Conservation (phyloP, 1,284 basidiomycete species). For the Ceratobasidium sp. region DNA sequence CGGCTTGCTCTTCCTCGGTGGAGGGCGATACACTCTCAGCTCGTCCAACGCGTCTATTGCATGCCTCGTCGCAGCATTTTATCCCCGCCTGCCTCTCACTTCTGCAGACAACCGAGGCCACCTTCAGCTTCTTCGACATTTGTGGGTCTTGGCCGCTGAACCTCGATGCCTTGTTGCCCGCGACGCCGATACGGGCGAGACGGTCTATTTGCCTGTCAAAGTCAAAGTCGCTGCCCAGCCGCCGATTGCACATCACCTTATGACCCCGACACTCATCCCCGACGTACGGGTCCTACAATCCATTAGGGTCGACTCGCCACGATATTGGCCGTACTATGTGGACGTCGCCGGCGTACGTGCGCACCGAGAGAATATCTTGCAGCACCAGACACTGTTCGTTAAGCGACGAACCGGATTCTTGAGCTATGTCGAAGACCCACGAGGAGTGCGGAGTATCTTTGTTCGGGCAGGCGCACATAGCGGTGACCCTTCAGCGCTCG, state of each 20-base stretch:
- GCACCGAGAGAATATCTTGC: constrained; percentile 79
- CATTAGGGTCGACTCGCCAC: constrained; percentile 88
- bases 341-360: constrained; percentile 76
- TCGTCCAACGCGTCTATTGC: constrained; percentile 93
- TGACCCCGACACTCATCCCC: constrained; percentile 92
- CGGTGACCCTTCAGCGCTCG: constrained; percentile 80
- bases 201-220: constrained; percentile 92
- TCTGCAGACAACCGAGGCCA: constrained; percentile 92
- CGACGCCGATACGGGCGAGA: constrained; percentile 90
- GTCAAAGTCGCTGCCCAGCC: constrained; percentile 78
- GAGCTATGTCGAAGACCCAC: constrained; percentile 92
- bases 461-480: constrained; percentile 81
- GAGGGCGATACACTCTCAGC: constrained; percentile 92
- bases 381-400: constrained; percentile 87
- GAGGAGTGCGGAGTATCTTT: constrained; percentile 91
- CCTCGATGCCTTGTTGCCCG: constrained; percentile 92
- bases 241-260: constrained; percentile 73
- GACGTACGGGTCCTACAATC: constrained; percentile 83
- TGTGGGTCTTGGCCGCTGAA: constrained; percentile 97
- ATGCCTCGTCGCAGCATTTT: constrained; percentile 90
- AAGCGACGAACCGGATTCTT: constrained; percentile 93
- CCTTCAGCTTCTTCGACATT: constrained; percentile 92
- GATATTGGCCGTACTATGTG: constrained; percentile 93
- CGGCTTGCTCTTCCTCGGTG: constrained; percentile 94
- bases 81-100: constrained; percentile 84